Base-by-base conservation (phyloP, 345 rosid genomes). In the Lepidium didymum region DNA sequence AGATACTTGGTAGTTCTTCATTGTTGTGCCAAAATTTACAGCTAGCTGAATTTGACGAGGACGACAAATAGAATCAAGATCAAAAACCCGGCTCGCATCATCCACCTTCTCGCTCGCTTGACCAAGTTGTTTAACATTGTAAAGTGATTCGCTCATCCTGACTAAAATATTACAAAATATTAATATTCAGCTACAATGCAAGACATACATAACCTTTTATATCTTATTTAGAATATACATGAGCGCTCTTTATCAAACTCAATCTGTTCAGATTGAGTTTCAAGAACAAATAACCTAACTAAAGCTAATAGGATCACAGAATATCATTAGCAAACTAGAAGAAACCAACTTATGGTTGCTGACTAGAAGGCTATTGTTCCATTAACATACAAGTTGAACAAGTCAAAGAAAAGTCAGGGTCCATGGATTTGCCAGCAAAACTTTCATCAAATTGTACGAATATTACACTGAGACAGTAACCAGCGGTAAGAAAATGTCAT, bases 101-200 rank as follows among this genome's bases (percentile, higher is more conserved):
- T 87, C 87, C 41, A 70, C 71, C 52, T 49, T 78, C 58, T 64
- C 62, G 10, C 67, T 77, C 45, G 69, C 74, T 57, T 83, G 89
- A 55, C 76, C 78, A 43, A 82, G 56, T 72, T 68, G 80, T 81
- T 88, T 90, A 23, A 90, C 91, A 19, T 68, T 63, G 72, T 88
- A 90, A 47, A 88, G 88, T 25, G 97, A 84, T 73, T 93, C 98
- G 43, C 83, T 87, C 85, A 93, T 81, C 82, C 96, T 84, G 69
- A 87, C 97, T 93, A 84, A 81, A 68, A 45, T 4, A 68, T 45
- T 10, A 47, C n/a, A 23, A 25, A 68, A 27, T 42, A 58, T 10
- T 31, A 59, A 33, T 10, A 14, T 19, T 74, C 56, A 74, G 63
- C 31, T 34, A 41, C 19, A 74, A 35, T 33, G 42, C 62, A 10